phyloP scores from a whole-genome alignment of 2,329 filamentous ascomycete species.

The Apiospora saccharicola region DNA sequence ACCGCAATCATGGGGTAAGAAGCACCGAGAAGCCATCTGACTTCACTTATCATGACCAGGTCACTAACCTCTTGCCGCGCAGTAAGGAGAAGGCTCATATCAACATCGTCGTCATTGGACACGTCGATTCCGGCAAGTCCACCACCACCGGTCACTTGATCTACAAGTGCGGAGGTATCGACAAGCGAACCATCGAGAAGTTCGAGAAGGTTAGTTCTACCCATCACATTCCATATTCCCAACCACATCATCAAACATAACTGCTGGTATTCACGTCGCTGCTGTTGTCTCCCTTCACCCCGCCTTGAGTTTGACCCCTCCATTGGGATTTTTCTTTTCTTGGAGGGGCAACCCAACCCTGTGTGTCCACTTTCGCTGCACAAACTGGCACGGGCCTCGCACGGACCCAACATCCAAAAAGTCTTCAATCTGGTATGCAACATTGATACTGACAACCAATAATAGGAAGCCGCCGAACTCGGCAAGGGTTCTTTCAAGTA shows the following conservation, averaged over 20 bases:
- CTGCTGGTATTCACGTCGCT: too few relatives aligned
- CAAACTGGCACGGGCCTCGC: not conserved
- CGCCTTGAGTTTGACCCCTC: conserved; percentile 35
- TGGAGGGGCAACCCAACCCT: conserved; percentile 9
- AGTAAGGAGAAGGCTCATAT: conserved; percentile 98
- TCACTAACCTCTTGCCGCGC: conserved; percentile 35
- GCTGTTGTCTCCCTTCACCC: conserved; percentile 32
- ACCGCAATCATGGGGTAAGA: conserved; percentile 50
- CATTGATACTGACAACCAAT: conserved; percentile 36
- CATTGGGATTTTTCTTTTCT: not conserved
- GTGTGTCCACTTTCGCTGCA: conserved; percentile 4
- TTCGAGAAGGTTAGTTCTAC: conserved; percentile 92
- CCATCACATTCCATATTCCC: not conserved
- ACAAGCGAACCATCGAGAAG: conserved; percentile 99
- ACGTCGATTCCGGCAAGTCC: conserved; percentile 74
- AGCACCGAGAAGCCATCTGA: conserved; percentile 14
- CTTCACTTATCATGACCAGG: conserved; percentile 14
- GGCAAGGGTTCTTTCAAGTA: conserved; percentile 99
- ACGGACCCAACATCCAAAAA: not conserved
- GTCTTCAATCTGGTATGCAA: not conserved
- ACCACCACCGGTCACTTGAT: conserved; percentile 84
- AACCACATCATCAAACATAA: not conserved
- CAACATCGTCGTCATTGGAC: conserved; percentile 82
- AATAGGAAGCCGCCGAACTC: conserved; percentile 95
- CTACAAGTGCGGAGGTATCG: conserved; percentile 99